Conservation (phyloP, 2,329 filamentous ascomycete species). For the Penicillium sp. region DNA sequence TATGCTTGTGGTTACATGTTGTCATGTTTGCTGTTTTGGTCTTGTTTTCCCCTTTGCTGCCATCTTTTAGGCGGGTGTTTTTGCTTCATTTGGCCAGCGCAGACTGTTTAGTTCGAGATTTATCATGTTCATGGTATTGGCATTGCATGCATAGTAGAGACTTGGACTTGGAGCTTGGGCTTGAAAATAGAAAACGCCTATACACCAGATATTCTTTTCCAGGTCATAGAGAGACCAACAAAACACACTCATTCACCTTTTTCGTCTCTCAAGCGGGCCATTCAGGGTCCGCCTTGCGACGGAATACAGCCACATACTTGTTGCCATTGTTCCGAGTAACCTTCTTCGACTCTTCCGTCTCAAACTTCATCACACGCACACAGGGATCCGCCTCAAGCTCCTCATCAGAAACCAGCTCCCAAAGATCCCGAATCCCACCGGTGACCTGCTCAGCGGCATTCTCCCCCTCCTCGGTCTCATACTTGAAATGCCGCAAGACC, state of each 20-base stretch:
- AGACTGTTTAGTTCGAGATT: slow-evolving; percentile 8
- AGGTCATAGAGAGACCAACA: slow-evolving; percentile 1
- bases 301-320: slow-evolving; percentile 90
- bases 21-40: neutral
- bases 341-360: slow-evolving; percentile 98
- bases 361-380: slow-evolving; percentile 65
- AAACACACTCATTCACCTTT: neutral
- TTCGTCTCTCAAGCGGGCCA: slow-evolving; percentile 55
- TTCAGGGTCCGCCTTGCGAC: slow-evolving; percentile 74
- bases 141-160: slow-evolving; percentile 22
- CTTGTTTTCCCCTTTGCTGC: slow-evolving; percentile 1
- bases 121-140: slow-evolving; percentile 9
- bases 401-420: slow-evolving; percentile 67
- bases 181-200: slow-evolving; percentile 11
- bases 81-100: slow-evolving; percentile 11
- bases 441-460: slow-evolving; percentile 69
- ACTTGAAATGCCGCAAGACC: slow-evolving; percentile 86
- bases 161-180: neutral
- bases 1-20: slow-evolving; percentile 8
- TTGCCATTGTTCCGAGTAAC: slow-evolving; percentile 85
- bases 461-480: slow-evolving; percentile 59
- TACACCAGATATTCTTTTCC: slow-evolving; percentile 12
- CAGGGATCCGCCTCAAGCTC: slow-evolving; percentile 59
- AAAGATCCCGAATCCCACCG: slow-evolving; percentile 64
- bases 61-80: neutral